Evolutionary conservation across 345 rosid species (phyloP), one percentile per base, ranked within the genome.

Genomic region (Citropsis articulata): DNA sequence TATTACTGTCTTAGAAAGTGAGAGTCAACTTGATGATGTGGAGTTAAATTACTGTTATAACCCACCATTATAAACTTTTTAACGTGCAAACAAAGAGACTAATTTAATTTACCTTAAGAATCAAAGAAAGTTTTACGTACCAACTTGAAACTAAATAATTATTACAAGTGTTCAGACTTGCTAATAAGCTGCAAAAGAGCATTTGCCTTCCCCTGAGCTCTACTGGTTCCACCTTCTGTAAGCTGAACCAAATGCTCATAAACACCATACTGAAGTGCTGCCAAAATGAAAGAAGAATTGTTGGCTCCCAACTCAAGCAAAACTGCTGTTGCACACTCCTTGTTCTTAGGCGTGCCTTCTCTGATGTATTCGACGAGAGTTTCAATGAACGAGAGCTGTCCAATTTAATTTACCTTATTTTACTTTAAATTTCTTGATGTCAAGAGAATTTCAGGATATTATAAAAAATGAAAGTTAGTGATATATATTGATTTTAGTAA

Each of bases 151-250:
- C 28, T 36, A 24, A 53, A 7, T 28, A 14, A 19, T 30, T n/a
- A 71, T 4, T 82, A 69, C 64, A 92, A 86, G 71, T 94, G 93
- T 73, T 94, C 97, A 19, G 87, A 76, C 82, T 88, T 89, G 84
- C 84, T 89, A 81, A 92, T 85, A 24, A 90, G 88, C 80, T 89
- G 93, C 62, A 92, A 78, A 69, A 94, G 86, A 25, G 97, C 87
- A 81, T 85, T 89, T 18, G 97, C 98, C 75, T 94, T 94, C 78
- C 97, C 86, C 82, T 87, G 92, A 2, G 91, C 97, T 87, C 98
- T 90, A 57, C 84, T 87, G 1, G 96, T 94, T 78, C 97, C 97
- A 2, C 79, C 85, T 12, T 42, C 83, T 1, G 85, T 21, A 0
- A 94, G 59, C 72, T 91, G 91, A 16, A 79, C 79, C 75, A 94